Conservation (phyloP, 306 rosid species). For the Glycine latifolia region DNA sequence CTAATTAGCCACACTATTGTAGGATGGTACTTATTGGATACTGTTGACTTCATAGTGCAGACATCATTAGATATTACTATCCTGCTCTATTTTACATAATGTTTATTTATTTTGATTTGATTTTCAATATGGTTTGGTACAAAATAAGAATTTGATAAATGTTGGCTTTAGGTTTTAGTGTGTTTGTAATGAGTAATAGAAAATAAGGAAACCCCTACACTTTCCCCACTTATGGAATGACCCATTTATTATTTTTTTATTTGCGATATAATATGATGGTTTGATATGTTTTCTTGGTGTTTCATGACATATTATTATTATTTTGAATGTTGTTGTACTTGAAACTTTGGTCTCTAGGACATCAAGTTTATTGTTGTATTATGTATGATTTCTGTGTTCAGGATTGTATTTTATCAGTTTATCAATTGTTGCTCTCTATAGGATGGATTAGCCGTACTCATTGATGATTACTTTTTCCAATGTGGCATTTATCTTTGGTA, state of each 20-base stretch:
- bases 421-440: neutral
- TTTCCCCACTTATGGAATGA: neutral
- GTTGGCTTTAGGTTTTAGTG: neutral
- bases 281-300: neutral
- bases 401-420: neutral
- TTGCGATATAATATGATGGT: neutral
- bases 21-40: conserved; percentile 7
- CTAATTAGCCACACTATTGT: neutral
- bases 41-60: neutral
- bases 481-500: conserved; percentile 23
- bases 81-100: neutral
- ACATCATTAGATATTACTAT: conserved; percentile 27
- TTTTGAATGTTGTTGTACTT: neutral
- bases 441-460: no score
- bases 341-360: neutral
- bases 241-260: conserved; percentile 2
- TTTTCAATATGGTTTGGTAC: conserved; percentile 1
- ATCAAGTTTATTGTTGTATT: neutral
- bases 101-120: conserved; percentile 3
- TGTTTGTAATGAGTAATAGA: conserved; percentile 1
- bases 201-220: neutral
- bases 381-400: neutral
- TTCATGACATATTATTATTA: neutral
- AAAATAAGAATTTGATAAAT: neutral
- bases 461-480: neutral